Conservation (phyloP, 306 rosid genomes). For the Trifolium subterraneum region DNA sequence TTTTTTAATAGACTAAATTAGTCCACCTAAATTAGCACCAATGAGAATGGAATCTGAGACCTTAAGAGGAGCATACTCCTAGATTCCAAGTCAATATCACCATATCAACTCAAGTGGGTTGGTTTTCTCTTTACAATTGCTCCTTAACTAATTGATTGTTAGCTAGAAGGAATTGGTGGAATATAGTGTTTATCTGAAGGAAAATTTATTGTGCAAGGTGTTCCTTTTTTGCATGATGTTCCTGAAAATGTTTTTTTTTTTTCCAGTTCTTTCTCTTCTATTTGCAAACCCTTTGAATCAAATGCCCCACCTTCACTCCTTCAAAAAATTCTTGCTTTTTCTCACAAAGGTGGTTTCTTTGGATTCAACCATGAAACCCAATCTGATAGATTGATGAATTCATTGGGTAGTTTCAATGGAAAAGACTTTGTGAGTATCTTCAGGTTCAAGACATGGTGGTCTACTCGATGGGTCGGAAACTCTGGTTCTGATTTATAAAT, state of each 20-base stretch:
- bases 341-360: constrained; percentile 80
- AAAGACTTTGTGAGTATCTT: constrained; percentile 73
- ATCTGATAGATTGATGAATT: constrained; percentile 63
- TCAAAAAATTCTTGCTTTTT: constrained; percentile 51
- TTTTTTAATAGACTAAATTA: too few species aligned
- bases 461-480: constrained; percentile 85
- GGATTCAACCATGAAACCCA: constrained; percentile 60
- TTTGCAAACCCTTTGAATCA: constrained; percentile 47
- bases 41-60: too few species aligned
- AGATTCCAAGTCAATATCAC: too few species aligned
- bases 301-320: constrained; percentile 65
- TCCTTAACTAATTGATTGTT: too few species aligned
- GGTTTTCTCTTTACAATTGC: constrained; percentile 60
- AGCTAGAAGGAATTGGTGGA: constrained; percentile 50
- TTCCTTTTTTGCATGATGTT: constrained; percentile 63
- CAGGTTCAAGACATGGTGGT: constrained; percentile 98
- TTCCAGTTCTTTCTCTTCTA: constrained; percentile 54
- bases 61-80: too few species aligned
- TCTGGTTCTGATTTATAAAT: constrained; percentile 85
- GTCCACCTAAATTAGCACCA: too few species aligned
- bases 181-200: constrained; percentile 53
- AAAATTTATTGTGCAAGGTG: constrained; percentile 54
- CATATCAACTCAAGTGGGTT: too few species aligned
- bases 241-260: constrained; percentile 78
- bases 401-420: constrained; percentile 61